phyloP scores from a whole-genome alignment of 225 moss, liverwort and hornwort species.

The Sphagnum tenellum region DNA sequence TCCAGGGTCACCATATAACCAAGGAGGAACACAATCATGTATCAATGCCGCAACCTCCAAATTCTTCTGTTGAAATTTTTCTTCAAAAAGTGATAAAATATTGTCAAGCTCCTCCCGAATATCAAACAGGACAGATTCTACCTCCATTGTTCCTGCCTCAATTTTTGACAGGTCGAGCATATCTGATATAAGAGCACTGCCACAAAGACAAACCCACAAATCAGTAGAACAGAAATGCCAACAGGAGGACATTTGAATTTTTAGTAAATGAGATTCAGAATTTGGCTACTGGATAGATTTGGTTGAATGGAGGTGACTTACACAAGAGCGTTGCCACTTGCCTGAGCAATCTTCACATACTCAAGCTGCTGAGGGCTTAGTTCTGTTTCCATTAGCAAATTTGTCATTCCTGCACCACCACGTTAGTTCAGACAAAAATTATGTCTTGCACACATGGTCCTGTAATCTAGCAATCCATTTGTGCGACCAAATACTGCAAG shows the following conservation, averaged over 20 bases:
- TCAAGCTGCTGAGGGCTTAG: slow-evolving; percentile 84
- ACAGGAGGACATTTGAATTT: no score
- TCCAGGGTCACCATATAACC: slow-evolving; percentile 77
- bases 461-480: no score
- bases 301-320: slow-evolving; percentile 18
- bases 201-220: not conserved
- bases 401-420: slow-evolving; percentile 61
- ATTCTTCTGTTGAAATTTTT: slow-evolving; percentile 74
- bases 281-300: no score
- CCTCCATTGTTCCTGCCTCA: slow-evolving; percentile 87
- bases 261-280: no score
- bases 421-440: no score
- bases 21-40: slow-evolving; percentile 64
- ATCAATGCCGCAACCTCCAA: slow-evolving; percentile 75
- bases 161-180: slow-evolving; percentile 91
- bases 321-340: slow-evolving; percentile 85
- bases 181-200: slow-evolving; percentile 80
- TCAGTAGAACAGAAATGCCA: no score
- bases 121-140: slow-evolving; percentile 75
- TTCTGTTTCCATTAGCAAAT: slow-evolving; percentile 83
- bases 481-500: no score
- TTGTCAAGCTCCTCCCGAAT: slow-evolving; percentile 77
- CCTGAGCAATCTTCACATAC: slow-evolving; percentile 89
- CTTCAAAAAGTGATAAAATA: slow-evolving; percentile 74
- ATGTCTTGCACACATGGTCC: no score